Conservation (phyloP, 139 green algal genomes). For the Chlamydomonas sphaeroides region DNA sequence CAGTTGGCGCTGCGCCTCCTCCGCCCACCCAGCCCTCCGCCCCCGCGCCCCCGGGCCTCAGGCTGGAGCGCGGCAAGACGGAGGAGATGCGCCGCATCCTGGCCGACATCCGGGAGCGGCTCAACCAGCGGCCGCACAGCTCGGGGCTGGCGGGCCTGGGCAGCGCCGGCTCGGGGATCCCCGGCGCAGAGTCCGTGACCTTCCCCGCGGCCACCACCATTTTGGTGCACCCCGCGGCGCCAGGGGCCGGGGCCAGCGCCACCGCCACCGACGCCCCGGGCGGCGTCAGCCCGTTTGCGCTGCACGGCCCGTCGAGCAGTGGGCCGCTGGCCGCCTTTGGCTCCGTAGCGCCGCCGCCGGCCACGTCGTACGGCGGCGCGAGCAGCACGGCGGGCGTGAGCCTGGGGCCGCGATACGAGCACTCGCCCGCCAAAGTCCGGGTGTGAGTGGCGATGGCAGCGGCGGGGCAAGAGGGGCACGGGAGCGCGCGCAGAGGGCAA, state of each 20-base stretch:
- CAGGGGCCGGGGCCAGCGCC: background rate
- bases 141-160: background rate
- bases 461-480: no score
- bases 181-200: slow-evolving; percentile 8
- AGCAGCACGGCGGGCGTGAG: slow-evolving; percentile 14
- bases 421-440: slow-evolving; percentile 24
- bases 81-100: slow-evolving; percentile 50
- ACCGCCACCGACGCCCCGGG: no score
- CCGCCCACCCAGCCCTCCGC: background rate
- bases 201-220: background rate
- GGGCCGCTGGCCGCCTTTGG: background rate
- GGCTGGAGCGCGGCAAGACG: slow-evolving; percentile 38
- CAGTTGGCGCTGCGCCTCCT: no score
- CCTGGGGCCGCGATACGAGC: background rate
- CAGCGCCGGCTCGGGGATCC: background rate
- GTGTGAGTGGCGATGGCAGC: slow-evolving; percentile 2
- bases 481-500: no score
- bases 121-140: slow-evolving; percentile 10
- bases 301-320: background rate
- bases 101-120: slow-evolving; percentile 33
- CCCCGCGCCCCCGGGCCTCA: background rate
- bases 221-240: no score
- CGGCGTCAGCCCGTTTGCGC: background rate
- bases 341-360: no score
- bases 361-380: no score